Conservation (phyloP, 371 early-diverging fungal species). For the Apophysomyces variabilis region DNA sequence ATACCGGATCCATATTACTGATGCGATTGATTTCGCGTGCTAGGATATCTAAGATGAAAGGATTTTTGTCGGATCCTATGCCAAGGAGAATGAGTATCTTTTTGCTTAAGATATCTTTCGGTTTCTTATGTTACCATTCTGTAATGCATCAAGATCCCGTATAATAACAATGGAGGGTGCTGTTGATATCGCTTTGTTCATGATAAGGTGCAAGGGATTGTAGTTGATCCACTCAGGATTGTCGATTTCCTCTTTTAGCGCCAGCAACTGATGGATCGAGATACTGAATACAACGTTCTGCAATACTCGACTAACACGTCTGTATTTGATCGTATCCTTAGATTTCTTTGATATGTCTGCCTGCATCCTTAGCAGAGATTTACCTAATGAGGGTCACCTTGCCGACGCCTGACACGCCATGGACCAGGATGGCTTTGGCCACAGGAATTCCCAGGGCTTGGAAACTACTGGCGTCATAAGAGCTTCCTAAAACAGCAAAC, state of each 20-base stretch:
- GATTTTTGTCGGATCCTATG: constrained; percentile 19
- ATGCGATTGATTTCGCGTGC: constrained; percentile 26
- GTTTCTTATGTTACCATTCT: constrained; percentile 5
- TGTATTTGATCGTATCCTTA: constrained; percentile 6
- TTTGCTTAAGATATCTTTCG: neutral
- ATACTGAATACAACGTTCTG: constrained; percentile 18
- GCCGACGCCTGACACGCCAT: constrained; percentile 49
- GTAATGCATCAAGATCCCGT: constrained; percentile 31
- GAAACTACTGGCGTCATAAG: constrained; percentile 30
- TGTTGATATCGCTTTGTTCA: constrained; percentile 27
- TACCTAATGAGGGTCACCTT: constrained; percentile 43
- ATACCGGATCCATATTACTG: constrained; percentile 17
- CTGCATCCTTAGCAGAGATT: neutral
- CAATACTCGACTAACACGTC: constrained; percentile 22
- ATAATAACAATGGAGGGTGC: constrained; percentile 34
- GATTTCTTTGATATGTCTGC: too few relatives aligned
- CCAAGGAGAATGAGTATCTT: neutral
- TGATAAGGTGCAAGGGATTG: constrained; percentile 32
- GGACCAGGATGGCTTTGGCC: constrained; percentile 47
- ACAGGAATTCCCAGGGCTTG: constrained; percentile 35
- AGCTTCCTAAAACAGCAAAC: constrained; percentile 16
- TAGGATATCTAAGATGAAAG: constrained; percentile 22
- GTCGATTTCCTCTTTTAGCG: constrained; percentile 36
- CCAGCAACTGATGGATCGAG: constrained; percentile 38
- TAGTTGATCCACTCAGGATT: constrained; percentile 29